phyloP scores from a whole-genome alignment of 805 yeast genomes.

The Suhomyces sp. region DNA sequence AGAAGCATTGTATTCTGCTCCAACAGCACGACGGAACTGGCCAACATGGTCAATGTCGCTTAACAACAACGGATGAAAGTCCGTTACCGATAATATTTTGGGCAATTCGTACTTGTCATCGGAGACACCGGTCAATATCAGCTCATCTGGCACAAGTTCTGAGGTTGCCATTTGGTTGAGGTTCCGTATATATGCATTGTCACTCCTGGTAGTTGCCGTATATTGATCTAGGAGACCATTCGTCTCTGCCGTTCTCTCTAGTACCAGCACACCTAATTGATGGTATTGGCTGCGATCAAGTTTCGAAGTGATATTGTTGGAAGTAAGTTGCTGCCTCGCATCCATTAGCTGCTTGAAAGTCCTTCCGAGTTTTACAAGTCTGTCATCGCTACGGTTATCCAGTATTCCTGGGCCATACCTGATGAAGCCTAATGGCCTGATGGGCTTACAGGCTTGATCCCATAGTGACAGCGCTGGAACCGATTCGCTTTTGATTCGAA shows the following conservation, averaged over 20 bases:
- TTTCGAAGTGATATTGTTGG: neutral
- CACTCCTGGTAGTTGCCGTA: neutral
- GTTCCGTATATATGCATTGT: neutral
- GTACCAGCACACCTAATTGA: neutral
- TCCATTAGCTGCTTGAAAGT: conserved; percentile 1
- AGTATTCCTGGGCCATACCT: neutral
- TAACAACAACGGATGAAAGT: conserved; percentile 9
- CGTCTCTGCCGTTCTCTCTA: neutral
- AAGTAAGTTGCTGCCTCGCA: neutral
- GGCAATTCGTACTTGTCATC: conserved; percentile 6
- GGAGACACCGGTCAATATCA: neutral
- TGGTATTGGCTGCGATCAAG: neutral
- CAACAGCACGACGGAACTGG: neutral
- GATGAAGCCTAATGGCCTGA: neutral
- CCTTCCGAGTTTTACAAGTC: neutral
- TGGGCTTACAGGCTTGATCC: neutral
- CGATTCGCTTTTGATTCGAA: neutral
- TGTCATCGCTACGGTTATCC: neutral
- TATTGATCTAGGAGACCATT: neutral
- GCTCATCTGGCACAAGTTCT: neutral
- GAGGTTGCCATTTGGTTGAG: neutral
- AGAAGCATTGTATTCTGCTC: neutral
- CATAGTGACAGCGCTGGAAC: neutral
- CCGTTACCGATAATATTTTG: neutral
- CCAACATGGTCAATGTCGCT: neutral